Percentiles rank a stretch among this genome's conserved stretches.
Conservation (phyloP, 2,329 filamentous ascomycete genomes). For the Calycina herbarum region DNA sequence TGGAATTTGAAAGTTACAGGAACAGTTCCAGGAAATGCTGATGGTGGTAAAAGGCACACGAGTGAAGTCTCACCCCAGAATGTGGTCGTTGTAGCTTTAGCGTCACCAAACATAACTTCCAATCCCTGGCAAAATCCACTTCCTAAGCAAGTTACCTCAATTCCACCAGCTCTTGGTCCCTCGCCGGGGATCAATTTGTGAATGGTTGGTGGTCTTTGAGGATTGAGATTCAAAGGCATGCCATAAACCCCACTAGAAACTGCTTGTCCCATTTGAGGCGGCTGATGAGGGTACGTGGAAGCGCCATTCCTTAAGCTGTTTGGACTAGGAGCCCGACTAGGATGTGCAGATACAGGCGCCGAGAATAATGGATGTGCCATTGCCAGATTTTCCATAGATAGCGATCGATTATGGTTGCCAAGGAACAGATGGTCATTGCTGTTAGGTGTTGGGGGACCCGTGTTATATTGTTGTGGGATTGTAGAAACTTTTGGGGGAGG, state of each 20-base stretch:
- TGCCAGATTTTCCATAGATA: conserved; percentile 64
- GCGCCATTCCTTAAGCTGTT: conserved; percentile 51
- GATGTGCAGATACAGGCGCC: conserved; percentile 68
- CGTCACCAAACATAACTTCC: conserved; percentile 82
- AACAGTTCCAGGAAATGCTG: conserved; percentile 57
- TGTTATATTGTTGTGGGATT: conserved; percentile 48
- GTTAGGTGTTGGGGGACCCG: conserved; percentile 66
- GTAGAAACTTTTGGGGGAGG: conserved; percentile 24
- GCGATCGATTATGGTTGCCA: conserved; percentile 55
- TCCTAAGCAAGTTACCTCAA: conserved; percentile 83
- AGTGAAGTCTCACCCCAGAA: conserved; percentile 65
- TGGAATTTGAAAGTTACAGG: conserved; percentile 60
- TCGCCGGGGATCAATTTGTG: conserved; percentile 82
- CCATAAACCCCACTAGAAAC: conserved; percentile 52
- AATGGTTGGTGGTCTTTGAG: conserved; percentile 63
- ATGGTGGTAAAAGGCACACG: conserved; percentile 62
- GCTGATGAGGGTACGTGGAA: conserved; percentile 45
- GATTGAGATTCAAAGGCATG: conserved; percentile 50
- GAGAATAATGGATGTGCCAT: conserved; percentile 65
- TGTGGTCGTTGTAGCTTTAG: conserved; percentile 60
- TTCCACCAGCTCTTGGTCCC: conserved; percentile 79
- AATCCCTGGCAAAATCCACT: conserved; percentile 76
- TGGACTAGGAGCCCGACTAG: conserved; percentile 78
- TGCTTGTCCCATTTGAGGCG: conserved; percentile 45
- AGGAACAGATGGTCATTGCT: conserved; percentile 61